Percentiles rank a stretch among this genome's conserved stretches.
Conservation (phyloP, 1,284 basidiomycete genomes). For the Rhodofomes roseus region DNA sequence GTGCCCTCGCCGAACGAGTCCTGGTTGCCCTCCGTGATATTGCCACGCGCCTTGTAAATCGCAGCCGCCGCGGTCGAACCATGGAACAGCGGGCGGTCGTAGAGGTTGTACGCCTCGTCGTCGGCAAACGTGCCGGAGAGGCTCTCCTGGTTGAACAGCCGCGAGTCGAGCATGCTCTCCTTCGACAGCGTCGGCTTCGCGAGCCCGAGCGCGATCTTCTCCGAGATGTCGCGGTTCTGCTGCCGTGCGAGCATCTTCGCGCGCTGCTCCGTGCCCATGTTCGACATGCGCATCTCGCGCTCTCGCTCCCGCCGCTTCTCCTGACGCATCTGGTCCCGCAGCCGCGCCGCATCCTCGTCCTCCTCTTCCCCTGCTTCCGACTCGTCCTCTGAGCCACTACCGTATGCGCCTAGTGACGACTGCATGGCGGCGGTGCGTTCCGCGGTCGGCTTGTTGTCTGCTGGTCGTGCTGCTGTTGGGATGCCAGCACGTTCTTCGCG, state of each 20-base stretch:
- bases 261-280: conserved; percentile 97
- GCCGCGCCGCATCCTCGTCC: conserved; percentile 82
- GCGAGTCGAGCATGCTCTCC: conserved; percentile 95
- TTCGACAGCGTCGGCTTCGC: conserved; percentile 96
- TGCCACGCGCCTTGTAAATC: conserved; percentile 92
- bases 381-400: conserved; percentile 64
- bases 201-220: conserved; percentile 96
- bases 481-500: conserved; percentile 90
- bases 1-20: conserved; percentile 92
- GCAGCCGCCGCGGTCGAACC: conserved; percentile 95
- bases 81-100: conserved; percentile 94
- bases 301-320: conserved; percentile 95
- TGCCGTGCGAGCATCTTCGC: conserved; percentile 94
- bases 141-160: conserved; percentile 95
- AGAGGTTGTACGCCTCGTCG: conserved; percentile 91
- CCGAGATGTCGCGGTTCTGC: conserved; percentile 98
- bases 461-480: conserved; percentile 33
- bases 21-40: conserved; percentile 81
- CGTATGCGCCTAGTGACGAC: conserved; percentile 81
- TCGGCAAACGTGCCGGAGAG: conserved; percentile 81
- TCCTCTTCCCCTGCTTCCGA: conserved; percentile 51
- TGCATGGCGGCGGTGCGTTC: conserved; percentile 67
- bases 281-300: conserved; percentile 97
- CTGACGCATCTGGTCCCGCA: conserved; percentile 87
- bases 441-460: conserved; percentile 48